Evolutionary conservation across 345 rosid species (phyloP), one percentile per base, ranked within the genome.

Genomic region (Reutealis trisperma): DNA sequence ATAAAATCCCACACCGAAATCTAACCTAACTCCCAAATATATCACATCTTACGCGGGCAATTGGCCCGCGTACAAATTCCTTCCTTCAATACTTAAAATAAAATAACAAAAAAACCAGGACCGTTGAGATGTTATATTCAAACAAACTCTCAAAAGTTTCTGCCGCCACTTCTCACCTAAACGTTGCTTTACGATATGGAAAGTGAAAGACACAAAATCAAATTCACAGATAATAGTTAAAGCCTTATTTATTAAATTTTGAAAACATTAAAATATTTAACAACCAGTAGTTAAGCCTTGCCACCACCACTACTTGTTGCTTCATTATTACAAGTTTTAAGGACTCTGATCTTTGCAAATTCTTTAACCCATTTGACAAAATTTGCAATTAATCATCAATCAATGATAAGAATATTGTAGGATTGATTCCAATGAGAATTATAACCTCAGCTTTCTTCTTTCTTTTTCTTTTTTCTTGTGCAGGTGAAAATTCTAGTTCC

Each of bases 251-350:
- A 63, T 34, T 37, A 47, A 30, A 4, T 19, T 18, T 18, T 18
- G 67, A 55, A 64, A 67, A 41, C 49, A 52, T 74, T 64, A 75
- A 78, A 60, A 76, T 59, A 68, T 64, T 78, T 81, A 93, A 85
- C 92, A 74, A 89, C 87, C 86, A 84, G 88, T 89, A 65, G 93
- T 90, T 88, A 77, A 75, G 72, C 81, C 51, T 68, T 51, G 27
- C 34, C 25, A 18, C 79, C 67, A 6, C 24, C 42, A 34, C 19
- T 15, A 55, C 8, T 66, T 76, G 67, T 54, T 60, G 47, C 80
- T 77, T 19, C 51, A 47, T 12, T 45, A 73, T 66, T 41, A 16
- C 68, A 59, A 15, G 27, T 71, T 25, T 47, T 30, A 54, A 54
- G 8, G 59, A 72, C 16, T 22, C 57, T 65, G 52, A 66, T 45